phyloP scores from a whole-genome alignment of 2,329 filamentous ascomycete species.

The Teratosphaeria epicoccoides region DNA sequence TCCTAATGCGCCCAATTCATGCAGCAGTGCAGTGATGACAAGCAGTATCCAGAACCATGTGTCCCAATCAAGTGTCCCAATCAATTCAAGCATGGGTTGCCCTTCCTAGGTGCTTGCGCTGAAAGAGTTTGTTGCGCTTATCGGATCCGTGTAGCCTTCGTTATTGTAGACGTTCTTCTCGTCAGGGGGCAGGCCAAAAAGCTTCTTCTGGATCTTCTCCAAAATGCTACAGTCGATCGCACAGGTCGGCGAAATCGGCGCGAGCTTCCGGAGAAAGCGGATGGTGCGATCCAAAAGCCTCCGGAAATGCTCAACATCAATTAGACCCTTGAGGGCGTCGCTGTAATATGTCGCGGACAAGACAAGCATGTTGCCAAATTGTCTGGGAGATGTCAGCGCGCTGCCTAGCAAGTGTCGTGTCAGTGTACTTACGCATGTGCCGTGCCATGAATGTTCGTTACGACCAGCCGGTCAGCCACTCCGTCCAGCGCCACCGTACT shows the following conservation, averaged over 20 bases:
- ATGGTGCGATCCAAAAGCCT: conserved; percentile 64
- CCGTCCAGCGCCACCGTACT: conserved; percentile 79
- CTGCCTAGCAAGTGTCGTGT: neutral
- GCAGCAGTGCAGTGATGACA: neutral
- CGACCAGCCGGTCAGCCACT: conserved; percentile 57
- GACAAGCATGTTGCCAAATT: conserved; percentile 95
- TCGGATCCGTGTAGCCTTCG: conserved; percentile 9
- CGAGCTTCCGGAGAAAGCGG: conserved; percentile 58
- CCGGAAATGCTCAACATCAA: conserved; percentile 47
- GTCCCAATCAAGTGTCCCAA: neutral
- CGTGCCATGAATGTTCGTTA: conserved; percentile 95
- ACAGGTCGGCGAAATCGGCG: conserved; percentile 65
- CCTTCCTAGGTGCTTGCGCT: conserved; percentile 2
- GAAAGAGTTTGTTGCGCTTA: conserved; percentile 17
- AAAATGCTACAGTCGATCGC: conserved; percentile 65
- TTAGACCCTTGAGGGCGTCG: conserved; percentile 43
- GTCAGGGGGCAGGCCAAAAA: conserved; percentile 13
- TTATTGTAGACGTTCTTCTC: conserved; percentile 14
- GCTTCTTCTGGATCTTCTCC: conserved; percentile 35
- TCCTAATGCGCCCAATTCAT: neutral
- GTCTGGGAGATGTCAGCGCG: conserved; percentile 44
- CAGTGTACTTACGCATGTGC: conserved; percentile 72
- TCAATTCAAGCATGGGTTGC: too few relatives aligned
- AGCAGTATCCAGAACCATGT: neutral
- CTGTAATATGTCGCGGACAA: conserved; percentile 66